These are phyloP conservation scores for Chrysanthemum lavandulifolium DNA, from an alignment of 129 eudicot genomes.

Conservation along the genomic window DNA sequence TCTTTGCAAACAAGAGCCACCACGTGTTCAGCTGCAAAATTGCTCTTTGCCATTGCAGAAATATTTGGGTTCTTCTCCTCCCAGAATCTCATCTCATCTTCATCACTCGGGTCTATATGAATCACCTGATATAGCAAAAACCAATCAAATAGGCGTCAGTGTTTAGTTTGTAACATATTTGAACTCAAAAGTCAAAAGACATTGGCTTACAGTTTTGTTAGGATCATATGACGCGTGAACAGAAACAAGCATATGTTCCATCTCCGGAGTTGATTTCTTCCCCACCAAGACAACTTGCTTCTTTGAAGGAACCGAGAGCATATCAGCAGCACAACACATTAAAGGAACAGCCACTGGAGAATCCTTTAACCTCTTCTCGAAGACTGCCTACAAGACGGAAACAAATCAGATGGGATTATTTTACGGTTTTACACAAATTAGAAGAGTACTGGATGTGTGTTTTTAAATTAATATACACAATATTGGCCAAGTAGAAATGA, in stretches of 20 bases:
- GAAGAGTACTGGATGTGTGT: not conserved
- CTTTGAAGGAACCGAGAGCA: slow-evolving; percentile 67
- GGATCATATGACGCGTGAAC: slow-evolving; percentile 77
- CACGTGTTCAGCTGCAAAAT: slow-evolving; percentile 41
- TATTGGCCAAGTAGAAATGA: not conserved
- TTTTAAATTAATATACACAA: not conserved
- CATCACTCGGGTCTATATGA: slow-evolving; percentile 61
- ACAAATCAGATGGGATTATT: not conserved
- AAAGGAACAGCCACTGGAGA: slow-evolving; percentile 77
- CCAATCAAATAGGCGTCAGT: not conserved
- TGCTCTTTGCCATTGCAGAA: slow-evolving; percentile 67
- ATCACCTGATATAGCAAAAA: slow-evolving; percentile 56
- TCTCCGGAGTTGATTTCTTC: slow-evolving; percentile 38
- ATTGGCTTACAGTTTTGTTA: slow-evolving; percentile 57
- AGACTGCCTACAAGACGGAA: slow-evolving; percentile 55
- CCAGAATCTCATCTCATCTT: slow-evolving; percentile 74
- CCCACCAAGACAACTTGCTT: slow-evolving; percentile 90
- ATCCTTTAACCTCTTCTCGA: slow-evolving; percentile 75
- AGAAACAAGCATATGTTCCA: slow-evolving; percentile 68
- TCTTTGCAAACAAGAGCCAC: slow-evolving; percentile 81
- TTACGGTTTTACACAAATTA: not conserved
- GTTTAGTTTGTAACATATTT: not conserved
- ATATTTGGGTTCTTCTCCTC: slow-evolving; percentile 54
- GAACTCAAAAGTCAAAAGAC: not conserved
- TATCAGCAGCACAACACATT: slow-evolving; percentile 92